Conservation (phyloP, 2,329 filamentous ascomycete genomes). For the Beauveria varroae region DNA sequence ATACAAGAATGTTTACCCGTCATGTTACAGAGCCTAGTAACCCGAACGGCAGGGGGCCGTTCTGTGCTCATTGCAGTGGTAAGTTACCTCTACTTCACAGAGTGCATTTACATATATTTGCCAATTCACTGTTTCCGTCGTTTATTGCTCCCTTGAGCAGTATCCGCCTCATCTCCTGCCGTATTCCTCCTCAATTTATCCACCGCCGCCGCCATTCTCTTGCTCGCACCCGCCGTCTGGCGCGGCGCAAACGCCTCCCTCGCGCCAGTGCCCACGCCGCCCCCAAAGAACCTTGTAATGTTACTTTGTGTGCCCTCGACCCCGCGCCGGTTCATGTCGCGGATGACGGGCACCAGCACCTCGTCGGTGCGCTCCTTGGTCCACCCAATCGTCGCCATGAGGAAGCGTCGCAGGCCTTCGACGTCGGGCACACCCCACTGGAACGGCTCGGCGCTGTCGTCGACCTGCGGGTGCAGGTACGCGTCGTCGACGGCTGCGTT, state of each 20-base stretch:
- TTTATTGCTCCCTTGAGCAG: neutral
- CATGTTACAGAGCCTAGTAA: neutral
- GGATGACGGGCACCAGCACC: constrained; percentile 88
- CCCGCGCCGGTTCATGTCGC: constrained; percentile 86
- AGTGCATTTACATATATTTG: neutral
- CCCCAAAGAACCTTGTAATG: constrained; percentile 87
- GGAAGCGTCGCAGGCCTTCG: constrained; percentile 71
- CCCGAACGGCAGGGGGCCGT: neutral
- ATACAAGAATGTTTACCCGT: neutral
- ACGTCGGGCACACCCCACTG: constrained; percentile 96
- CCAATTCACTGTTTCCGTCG: neutral
- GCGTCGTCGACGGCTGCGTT: constrained; percentile 70
- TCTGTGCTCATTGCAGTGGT: neutral
- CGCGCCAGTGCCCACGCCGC: constrained; percentile 60
- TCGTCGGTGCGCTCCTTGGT: constrained; percentile 86
- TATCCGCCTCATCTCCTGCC: neutral
- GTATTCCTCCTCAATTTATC: constrained; percentile 48
- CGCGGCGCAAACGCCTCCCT: constrained; percentile 63
- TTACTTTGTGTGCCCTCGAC: constrained; percentile 91
- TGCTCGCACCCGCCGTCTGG: constrained; percentile 55
- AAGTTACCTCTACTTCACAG: neutral
- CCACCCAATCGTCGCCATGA: constrained; percentile 94
- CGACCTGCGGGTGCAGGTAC: constrained; percentile 81
- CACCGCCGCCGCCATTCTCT: constrained; percentile 71
- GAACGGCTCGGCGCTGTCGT: constrained; percentile 68